Evolutionary conservation across 768 basidiomycete species (phyloP), one percentile per base, ranked within the genome.

Genomic region (Lactarius psammicola): DNA sequence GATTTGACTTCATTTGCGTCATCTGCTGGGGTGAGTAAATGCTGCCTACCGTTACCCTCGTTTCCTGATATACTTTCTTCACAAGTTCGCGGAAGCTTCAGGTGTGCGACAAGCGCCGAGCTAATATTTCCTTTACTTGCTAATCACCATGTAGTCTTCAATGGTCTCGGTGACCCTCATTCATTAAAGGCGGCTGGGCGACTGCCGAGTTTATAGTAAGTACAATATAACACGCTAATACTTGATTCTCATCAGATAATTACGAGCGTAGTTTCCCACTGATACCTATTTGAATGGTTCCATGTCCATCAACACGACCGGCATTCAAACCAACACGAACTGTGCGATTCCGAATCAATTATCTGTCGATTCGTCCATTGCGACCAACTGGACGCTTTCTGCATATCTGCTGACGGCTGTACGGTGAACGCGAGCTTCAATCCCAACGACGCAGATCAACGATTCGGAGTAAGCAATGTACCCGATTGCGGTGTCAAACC

Each of bases 81-180:
- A 18, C 33, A 17, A 70, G 69, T 70, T 58, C 33, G 62, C 68
- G 26, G 64, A 69, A 28, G 61, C 69, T 40, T 13, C 69, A 60
- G 67, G 69, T 70, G n/a, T 26, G 57, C 10, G 54, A 62, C 53
- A 1, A 11, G 49, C 56, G 10, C 18, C 53, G 31, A 8, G 59
- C 40, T 7, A 55, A 62, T 55, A n/a, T 7, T 60, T 49, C 44
- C 10, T 4, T 13, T 75, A 9, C 18, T 55, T 51, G 68, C 83
- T 80, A 67, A 78, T 80, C 4, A 51, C 23, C 9, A 80, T 20
- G 78, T 80, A 79, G 79, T 4, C 73, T 80, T 42, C 78, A 83
- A 67, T 31, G 70, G 73, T 20, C 72, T 88, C 7, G 70, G 76
- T 6, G 85, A 87, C 63, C 88, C 88, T 83, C 86, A 9, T 89